Evolutionary conservation across 495 filamentous ascomycete genomes (phyloP).

Genomic region (Thozetella sp.): DNA sequence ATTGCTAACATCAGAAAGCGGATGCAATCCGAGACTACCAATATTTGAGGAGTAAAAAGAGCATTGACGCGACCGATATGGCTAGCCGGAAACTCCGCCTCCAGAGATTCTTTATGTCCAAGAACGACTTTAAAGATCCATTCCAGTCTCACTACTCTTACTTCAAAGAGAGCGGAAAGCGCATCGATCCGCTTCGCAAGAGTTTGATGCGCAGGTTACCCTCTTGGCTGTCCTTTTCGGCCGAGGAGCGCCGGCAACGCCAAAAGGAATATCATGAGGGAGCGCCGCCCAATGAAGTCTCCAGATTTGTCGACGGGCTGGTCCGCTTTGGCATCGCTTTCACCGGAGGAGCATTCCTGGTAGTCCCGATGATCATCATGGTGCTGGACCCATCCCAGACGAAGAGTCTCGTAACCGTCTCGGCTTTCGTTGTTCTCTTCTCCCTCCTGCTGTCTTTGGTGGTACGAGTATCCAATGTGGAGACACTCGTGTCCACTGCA

Average conservation of each 20-base stretch:
- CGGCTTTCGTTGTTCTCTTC: constrained; percentile 15
- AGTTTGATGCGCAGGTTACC: too few relatives aligned
- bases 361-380: constrained; percentile 19
- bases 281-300: constrained; percentile 1
- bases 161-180: too few relatives aligned
- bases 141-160: too few relatives aligned
- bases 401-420: constrained; percentile 18
- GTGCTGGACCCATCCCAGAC: constrained; percentile 5
- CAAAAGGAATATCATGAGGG: constrained; percentile 14
- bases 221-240: too few relatives aligned
- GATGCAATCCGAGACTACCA: constrained; percentile 12
- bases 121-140: too few relatives aligned
- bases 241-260: too few relatives aligned
- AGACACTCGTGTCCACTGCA: constrained; percentile 19
- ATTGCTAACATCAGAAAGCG: too few relatives aligned
- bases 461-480: constrained; percentile 11
- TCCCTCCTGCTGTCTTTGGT: constrained; percentile 10
- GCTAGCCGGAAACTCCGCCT: too few relatives aligned
- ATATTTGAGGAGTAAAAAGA: background rate
- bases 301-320: constrained; percentile 1
- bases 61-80: too few relatives aligned
- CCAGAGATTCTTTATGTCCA: too few relatives aligned
- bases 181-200: too few relatives aligned
- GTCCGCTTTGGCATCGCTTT: constrained; percentile 11
- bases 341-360: constrained; percentile 7